Evolutionary conservation across 1,284 basidiomycete species (phyloP).

Genomic region (Cutaneotrichosporon daszewskae): DNA sequence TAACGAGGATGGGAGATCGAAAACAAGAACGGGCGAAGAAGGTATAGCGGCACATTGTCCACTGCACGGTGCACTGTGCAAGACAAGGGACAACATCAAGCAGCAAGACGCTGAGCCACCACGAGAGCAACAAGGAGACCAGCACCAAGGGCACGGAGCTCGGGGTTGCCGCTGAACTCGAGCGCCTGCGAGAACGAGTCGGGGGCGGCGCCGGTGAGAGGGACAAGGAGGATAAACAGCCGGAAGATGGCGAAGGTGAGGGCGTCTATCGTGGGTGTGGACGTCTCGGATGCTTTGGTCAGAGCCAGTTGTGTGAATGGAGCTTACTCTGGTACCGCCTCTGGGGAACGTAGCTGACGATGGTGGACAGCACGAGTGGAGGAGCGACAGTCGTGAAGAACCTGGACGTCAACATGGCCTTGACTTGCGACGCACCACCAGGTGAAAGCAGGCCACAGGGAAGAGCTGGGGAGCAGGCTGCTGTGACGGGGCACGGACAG

Average conservation of each 20-base stretch:
- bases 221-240: constrained; percentile 37
- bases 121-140: constrained; percentile 38
- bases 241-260: constrained; percentile 42
- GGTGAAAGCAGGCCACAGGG: constrained; percentile 35
- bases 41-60: too few relatives aligned
- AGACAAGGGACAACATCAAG: too few relatives aligned
- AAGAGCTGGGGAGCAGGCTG: constrained; percentile 17
- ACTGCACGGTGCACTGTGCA: too few relatives aligned
- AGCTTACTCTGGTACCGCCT: constrained; percentile 30
- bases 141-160: constrained; percentile 40
- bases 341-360: constrained; percentile 41
- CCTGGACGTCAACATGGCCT: constrained; percentile 20
- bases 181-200: constrained; percentile 34
- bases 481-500: constrained; percentile 29
- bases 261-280: constrained; percentile 35
- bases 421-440: constrained; percentile 35
- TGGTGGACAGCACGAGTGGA: constrained; percentile 33
- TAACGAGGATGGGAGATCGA: too few relatives aligned
- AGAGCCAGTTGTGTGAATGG: too few relatives aligned
- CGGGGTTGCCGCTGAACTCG: constrained; percentile 36
- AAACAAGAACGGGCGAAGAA: not conserved
- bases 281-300: constrained; percentile 16
- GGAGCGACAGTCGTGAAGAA: constrained; percentile 38
- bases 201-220: constrained; percentile 42
- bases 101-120: constrained; percentile 30